Evolutionary conservation across 768 basidiomycete genomes (phyloP), one percentile per base, ranked within the genome.

Genomic region (Mycena chlorophos): DNA sequence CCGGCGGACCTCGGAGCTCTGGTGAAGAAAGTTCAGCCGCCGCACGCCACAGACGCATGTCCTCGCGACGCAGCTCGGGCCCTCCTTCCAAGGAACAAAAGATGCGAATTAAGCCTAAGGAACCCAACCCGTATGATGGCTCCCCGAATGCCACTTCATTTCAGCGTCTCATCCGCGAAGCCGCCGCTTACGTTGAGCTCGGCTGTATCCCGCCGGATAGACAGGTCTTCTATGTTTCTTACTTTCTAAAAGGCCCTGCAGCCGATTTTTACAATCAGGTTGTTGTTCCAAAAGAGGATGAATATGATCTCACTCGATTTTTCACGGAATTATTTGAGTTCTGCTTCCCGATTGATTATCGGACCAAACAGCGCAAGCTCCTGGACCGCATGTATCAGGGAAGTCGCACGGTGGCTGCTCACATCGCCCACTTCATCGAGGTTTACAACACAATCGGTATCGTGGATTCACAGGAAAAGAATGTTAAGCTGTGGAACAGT

Each of bases 241-340:
- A 66, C 12, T 76, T 62, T 63, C 55, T 79, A 4, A 66, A 54
- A 0, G 71, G 66, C 0, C 63, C 62, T 0, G 75, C 74, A 0
- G 67, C 68, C 43, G 58, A 71, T 13, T 74, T 71, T 37, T 76
- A 74, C 38, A 61, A 65, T 1, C 56, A 64, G n/a, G 60, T 66
- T 14, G 70, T 76, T 0, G 58, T 72, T 0, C 47, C 55, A 1
- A 64, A 66, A 4, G 52, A 63, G 0, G 52, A 66, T 3, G 31
- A 62, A 0, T 77, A 73, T 72, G 55, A 26, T 0, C 27, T 75
- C 0, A 29, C 58, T 10, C 23, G 63, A 1, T 75, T 75, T 54
- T 74, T 73, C 49, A 22, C 51, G 3, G 68, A 64, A 26, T 16
- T 76, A n/a, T 75, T 73, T 51, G 63, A 75, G 20, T 71, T 71